Conservation (phyloP, 1,284 basidiomycete species). For the Ceratobasidium papillatum region DNA sequence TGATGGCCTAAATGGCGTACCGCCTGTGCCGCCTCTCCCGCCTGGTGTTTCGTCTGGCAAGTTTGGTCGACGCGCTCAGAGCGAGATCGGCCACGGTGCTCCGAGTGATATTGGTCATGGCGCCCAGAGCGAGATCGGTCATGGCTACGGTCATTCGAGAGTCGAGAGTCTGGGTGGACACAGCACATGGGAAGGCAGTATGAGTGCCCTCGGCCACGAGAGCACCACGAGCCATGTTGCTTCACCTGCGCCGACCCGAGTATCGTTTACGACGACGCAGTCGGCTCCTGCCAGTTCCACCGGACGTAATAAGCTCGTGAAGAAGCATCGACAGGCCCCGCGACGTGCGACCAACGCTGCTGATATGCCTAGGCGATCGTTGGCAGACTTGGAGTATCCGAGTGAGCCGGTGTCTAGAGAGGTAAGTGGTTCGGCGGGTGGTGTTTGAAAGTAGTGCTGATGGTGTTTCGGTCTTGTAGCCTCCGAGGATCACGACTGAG, state of each 20-base stretch:
- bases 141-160: constrained; percentile 16
- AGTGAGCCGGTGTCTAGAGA: constrained; percentile 7
- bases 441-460: not conserved
- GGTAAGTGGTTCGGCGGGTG: constrained; percentile 1
- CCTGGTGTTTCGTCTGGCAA: constrained; percentile 6
- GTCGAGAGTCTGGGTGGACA: constrained; percentile 5
- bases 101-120: constrained; percentile 13
- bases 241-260: not conserved
- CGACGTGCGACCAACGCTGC: not conserved
- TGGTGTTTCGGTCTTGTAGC: not conserved
- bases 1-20: not conserved
- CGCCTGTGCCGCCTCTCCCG: constrained; percentile 27
- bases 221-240: not conserved
- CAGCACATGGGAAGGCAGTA: constrained; percentile 13
- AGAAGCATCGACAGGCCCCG: not conserved
- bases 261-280: constrained; percentile 25
- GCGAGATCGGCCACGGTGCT: constrained; percentile 12
- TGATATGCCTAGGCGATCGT: not conserved
- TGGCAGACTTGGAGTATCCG: constrained; percentile 12
- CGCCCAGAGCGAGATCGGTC: constrained; percentile 18
- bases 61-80: not conserved
- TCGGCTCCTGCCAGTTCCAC: constrained; percentile 7
- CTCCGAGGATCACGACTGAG: constrained; percentile 35
- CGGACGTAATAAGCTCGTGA: constrained; percentile 16
- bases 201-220: constrained; percentile 23